A percentile compares a stretch with the other conserved stretches of the same genome.
phyloP scores from a whole-genome alignment of 495 filamentous ascomycete species.

The Sordaria brevicollis region DNA sequence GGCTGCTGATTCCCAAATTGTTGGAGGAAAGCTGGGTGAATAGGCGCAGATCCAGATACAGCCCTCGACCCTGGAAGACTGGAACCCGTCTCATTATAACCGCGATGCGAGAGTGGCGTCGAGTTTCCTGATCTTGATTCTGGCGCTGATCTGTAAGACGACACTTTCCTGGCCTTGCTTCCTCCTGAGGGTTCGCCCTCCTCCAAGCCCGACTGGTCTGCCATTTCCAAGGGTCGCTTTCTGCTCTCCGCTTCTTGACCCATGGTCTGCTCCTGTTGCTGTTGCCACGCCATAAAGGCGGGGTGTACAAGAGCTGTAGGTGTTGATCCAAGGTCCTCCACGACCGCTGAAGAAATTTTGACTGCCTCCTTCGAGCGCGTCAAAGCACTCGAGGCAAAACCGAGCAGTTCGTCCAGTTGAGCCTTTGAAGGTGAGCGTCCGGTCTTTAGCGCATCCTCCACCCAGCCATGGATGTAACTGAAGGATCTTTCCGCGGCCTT shows the following conservation, averaged over 20 bases:
- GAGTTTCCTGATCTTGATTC: neutral
- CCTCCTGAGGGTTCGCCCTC: neutral
- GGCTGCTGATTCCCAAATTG: neutral
- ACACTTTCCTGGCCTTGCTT: neutral
- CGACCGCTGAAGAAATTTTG: neutral
- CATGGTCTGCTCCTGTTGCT: neutral
- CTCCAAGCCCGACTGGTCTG: too few relatives aligned
- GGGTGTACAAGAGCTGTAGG: neutral
- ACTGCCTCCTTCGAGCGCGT: neutral
- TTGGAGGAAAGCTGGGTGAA: neutral
- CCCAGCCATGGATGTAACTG: neutral
- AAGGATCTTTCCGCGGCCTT: neutral
- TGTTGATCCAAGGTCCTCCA: neutral
- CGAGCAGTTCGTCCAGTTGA: neutral
- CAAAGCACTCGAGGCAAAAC: neutral
- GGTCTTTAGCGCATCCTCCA: neutral
- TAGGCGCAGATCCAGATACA: neutral
- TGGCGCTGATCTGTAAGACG: neutral
- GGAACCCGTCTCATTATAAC: neutral
- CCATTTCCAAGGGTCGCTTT: neutral
- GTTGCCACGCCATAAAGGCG: neutral
- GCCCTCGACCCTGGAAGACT: neutral
- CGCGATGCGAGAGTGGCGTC: neutral
- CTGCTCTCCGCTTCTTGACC: neutral
- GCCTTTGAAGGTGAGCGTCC: neutral